Evolutionary conservation across 345 rosid genomes (phyloP), one percentile per base, ranked within the genome.

Genomic region (Syzygium aqueum): DNA sequence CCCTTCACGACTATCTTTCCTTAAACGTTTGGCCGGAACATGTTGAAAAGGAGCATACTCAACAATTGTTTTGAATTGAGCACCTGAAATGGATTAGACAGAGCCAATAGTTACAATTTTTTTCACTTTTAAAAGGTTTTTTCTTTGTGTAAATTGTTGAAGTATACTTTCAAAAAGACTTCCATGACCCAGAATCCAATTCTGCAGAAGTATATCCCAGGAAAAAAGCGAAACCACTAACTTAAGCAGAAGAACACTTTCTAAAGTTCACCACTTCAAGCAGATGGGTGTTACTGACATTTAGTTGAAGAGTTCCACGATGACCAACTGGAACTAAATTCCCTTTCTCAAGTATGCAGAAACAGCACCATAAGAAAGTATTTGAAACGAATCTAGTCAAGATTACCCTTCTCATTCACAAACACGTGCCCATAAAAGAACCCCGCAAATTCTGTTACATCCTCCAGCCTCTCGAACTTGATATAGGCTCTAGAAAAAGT

Each of bases 1-100:
- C 87, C 98, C 95, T 90, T 95, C 98, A 89, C 96, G 95, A n/a
- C 92, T 94, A 89, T 95, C 98, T 85, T 92, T 95, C 89, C 92
- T 95, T 27, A 90, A 89, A 85, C 91, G 90, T 83, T 88, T 93
- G 89, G 90, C 93, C n/a, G 97, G 96, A 84, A 93, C 94, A 37
- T 89, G 93, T 67, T 95, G 97, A 15, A 95, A 93, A 84, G 98
- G 95, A 86, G 98, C 94, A 89, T 93, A 95, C 91, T 95, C 98
- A 83, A 95, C 96, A 90, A 92, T 78, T 51, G 94, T 90, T 88
- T 91, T 95, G 88, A 91, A 94, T 87, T 94, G 98, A 65, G 93
- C 87, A 86, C 97, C 97, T 95, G 89, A 77, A 86, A 90, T 80
- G 78, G 51, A n/a, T n/a, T n/a, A n/a, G n/a, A n/a, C n/a, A n/a